These are phyloP conservation scores for Penicillium polonicum DNA, from an alignment of 2,329 filamentous ascomycete species.

Conservation along the genomic window DNA sequence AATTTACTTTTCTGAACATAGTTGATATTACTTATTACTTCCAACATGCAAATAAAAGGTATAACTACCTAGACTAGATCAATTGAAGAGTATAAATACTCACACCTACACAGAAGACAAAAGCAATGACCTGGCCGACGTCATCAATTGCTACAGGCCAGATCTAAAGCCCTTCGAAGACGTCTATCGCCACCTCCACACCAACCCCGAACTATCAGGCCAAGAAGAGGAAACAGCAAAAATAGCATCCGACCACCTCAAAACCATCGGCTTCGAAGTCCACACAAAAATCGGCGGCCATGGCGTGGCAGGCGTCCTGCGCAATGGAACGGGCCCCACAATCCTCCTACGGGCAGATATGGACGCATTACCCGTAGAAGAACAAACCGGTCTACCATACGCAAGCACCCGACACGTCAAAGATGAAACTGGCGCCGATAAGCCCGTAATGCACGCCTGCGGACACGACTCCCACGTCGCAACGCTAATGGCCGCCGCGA, in stretches of 20 bases:
- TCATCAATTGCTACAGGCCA: slow-evolving; percentile 42
- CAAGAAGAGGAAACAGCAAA: slow-evolving; percentile 55
- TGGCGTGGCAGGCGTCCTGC: slow-evolving; percentile 57
- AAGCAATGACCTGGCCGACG: background rate
- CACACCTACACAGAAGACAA: background rate
- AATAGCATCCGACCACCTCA: slow-evolving; percentile 45
- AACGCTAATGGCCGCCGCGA: slow-evolving; percentile 55
- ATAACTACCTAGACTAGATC: background rate
- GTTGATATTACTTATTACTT: background rate
- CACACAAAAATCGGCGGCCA: slow-evolving; percentile 57
- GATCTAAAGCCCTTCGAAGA: slow-evolving; percentile 48
- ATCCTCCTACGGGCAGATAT: slow-evolving; percentile 63
- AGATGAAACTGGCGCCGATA: slow-evolving; percentile 49
- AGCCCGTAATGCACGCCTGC: slow-evolving; percentile 67
- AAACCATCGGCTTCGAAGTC: slow-evolving; percentile 44
- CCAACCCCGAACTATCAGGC: slow-evolving; percentile 56
- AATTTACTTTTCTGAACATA: background rate
- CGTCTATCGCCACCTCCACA: slow-evolving; percentile 58
- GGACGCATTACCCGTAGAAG: slow-evolving; percentile 59
- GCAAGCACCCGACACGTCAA: slow-evolving; percentile 50
- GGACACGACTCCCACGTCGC: slow-evolving; percentile 67
- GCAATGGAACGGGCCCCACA: slow-evolving; percentile 56
- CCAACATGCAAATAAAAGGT: slow-evolving; percentile 8
- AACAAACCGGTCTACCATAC: slow-evolving; percentile 57
- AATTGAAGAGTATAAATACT: background rate